Evolutionary conservation across 1,284 basidiomycete species (phyloP).

Genomic region (Coriolopsis trogii): DNA sequence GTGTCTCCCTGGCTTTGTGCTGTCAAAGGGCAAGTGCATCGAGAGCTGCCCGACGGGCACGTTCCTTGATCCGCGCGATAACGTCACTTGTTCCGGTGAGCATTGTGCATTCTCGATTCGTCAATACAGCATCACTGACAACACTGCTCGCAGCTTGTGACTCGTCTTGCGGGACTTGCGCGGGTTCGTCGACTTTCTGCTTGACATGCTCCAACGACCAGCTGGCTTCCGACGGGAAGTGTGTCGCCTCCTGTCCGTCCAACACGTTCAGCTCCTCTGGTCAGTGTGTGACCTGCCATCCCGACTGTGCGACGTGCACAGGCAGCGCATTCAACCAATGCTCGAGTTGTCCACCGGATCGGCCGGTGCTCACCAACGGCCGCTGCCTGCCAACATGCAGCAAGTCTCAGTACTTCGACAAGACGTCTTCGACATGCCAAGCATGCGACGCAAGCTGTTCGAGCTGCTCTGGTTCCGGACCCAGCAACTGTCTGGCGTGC

Average conservation of each 20-base stretch:
- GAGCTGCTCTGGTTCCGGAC: constrained; percentile 69
- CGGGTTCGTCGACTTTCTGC: constrained; percentile 68
- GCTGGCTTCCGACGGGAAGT: constrained; percentile 70
- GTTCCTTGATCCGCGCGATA: constrained; percentile 71
- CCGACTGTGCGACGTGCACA: constrained; percentile 79
- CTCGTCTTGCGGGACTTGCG: constrained; percentile 72
- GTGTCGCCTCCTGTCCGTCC: constrained; percentile 72
- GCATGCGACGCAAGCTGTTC: constrained; percentile 74
- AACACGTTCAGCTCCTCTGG: constrained; percentile 67
- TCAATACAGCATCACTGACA: too few relatives aligned
- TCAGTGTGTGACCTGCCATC: constrained; percentile 73
- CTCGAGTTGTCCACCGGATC: constrained; percentile 62
- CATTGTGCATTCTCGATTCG: neutral
- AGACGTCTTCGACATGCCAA: constrained; percentile 61
- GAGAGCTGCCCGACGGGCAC: constrained; percentile 69
- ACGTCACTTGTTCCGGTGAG: constrained; percentile 66
- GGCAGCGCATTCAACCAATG: constrained; percentile 77
- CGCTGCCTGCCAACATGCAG: constrained; percentile 78
- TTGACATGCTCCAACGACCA: constrained; percentile 66
- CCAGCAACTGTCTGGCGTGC: constrained; percentile 74
- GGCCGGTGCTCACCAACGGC: constrained; percentile 72
- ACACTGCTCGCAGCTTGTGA: constrained; percentile 82
- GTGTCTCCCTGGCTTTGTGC: constrained; percentile 75
- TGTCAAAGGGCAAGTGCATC: constrained; percentile 70
- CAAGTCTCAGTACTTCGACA: constrained; percentile 72